Conservation (phyloP, 169 alveolate species). For the Eimeria mitis region DNA sequence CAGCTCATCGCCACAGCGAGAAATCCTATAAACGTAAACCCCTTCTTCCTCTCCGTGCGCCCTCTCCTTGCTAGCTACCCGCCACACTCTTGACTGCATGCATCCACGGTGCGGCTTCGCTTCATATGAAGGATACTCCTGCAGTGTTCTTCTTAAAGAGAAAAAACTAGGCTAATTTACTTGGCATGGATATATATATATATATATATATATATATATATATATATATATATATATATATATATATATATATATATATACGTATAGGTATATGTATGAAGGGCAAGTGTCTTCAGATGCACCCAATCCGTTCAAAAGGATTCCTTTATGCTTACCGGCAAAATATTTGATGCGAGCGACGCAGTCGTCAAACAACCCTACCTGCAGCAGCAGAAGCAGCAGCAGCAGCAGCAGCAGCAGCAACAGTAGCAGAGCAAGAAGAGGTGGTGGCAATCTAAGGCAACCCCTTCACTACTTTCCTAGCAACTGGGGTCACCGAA, state of each 20-base stretch:
- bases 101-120: neutral
- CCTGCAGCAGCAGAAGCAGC: conserved; percentile 29
- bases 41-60: neutral
- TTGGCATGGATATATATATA: neutral
- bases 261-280: neutral
- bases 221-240: neutral
- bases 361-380: conserved; percentile 33
- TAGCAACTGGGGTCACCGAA: neutral
- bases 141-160: too few relatives aligned
- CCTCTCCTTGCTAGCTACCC: neutral
- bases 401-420: neutral
- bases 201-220: neutral
- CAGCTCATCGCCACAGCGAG: neutral
- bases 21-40: neutral
- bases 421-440: neutral
- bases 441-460: neutral
- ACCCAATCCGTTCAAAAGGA: neutral
- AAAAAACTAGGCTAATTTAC: neutral
- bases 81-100: neutral
- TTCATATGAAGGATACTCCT: too few relatives aligned
- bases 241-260: neutral
- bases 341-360: conserved; percentile 33
- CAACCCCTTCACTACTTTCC: neutral
- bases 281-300: neutral
- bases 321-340: conserved; percentile 25